Evolutionary conservation across 805 yeast species (phyloP), one percentile per base, ranked within the genome.

Genomic region (Candida chilensis): DNA sequence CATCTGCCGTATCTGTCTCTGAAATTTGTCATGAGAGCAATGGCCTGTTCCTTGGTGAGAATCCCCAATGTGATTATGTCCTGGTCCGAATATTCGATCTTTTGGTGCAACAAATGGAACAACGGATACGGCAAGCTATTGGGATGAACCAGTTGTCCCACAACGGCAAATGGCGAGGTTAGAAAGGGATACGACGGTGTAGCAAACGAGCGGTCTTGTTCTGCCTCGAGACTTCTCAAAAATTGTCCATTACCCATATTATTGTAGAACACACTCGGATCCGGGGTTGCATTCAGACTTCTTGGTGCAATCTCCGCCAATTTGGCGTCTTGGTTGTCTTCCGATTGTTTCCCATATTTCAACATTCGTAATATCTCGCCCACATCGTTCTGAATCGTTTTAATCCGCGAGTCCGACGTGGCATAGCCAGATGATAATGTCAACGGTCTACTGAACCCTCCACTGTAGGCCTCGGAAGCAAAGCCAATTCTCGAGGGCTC

Each of bases 1-100:
- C 94, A 83, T 18, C 85, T 63, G 4, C 87, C 85, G 44, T 77
- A 82, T 42, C 79, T 66, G 29, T 74, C 71, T 26, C 80, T 57
- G 46, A 82, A 83, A 28, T 67, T 69, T 31, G 62, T 64, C 38
- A 82, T 52, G 24, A 81, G 50, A 12, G 59, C 57, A 5, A 64
- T 39, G 0, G 74, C 73, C 38, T 78, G 75, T 3, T 52, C 48
- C 24, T 60, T 41, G 1, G 71, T 43, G 11, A 83, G 41, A 4
- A 79, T 51, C 1, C 72, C 71, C 16, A 67, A 41, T 2, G 68
- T 40, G 3, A 82, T 57, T 3, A 79, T 48, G 43, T 79, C 84
- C 39, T 50, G 56, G 29, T 44, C 47, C 8, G 42, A 37, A 4
- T 31, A 34, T 5, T 39, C 44, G 24, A 45, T 42, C 10, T 36